phyloP scores from a whole-genome alignment of 352 stramenopile species.

The Aphanomyces astaci region DNA sequence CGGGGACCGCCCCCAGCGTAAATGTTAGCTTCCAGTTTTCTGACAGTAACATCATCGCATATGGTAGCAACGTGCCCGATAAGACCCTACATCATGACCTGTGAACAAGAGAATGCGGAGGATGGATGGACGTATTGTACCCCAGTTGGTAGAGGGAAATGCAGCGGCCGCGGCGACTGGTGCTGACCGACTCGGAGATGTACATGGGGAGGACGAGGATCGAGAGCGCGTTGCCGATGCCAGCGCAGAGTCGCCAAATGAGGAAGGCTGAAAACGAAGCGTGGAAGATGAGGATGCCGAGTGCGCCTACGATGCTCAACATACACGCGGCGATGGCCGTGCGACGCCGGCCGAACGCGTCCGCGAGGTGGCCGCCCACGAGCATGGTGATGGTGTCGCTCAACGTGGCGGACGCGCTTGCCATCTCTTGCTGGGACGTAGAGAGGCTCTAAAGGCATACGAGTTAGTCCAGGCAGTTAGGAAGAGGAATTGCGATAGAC shows the following conservation, averaged over 20 bases:
- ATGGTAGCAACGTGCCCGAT: slow-evolving; percentile 61
- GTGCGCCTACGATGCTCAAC: slow-evolving; percentile 58
- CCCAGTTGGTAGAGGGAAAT: slow-evolving; percentile 76
- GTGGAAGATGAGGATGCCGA: slow-evolving; percentile 21
- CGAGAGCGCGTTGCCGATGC: slow-evolving; percentile 73
- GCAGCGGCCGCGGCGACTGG: slow-evolving; percentile 49
- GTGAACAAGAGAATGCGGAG: neutral
- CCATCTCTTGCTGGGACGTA: slow-evolving; percentile 54
- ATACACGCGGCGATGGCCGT: slow-evolving; percentile 63
- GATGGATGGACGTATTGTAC: slow-evolving; percentile 30
- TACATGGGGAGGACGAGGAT: slow-evolving; percentile 85
- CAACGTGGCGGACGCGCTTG: slow-evolving; percentile 73
- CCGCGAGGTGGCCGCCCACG: slow-evolving; percentile 54
- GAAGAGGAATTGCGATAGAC: neutral
- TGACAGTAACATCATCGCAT: slow-evolving; percentile 64
- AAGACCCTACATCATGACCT: slow-evolving; percentile 52
- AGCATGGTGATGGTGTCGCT: slow-evolving; percentile 78
- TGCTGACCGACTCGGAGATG: slow-evolving; percentile 75
- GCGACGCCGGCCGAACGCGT: slow-evolving; percentile 60
- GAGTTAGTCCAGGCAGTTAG: neutral
- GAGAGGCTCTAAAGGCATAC: slow-evolving; percentile 32
- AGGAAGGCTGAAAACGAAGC: slow-evolving; percentile 32
- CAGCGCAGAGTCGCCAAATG: slow-evolving; percentile 58
- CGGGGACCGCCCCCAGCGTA: slow-evolving; percentile 56
- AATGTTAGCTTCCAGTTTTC: slow-evolving; percentile 77